A percentile compares a stretch with the other conserved stretches of the same genome.
Evolutionary conservation across 148 eudicot genomes (phyloP).

Genomic region (Chenopodium quinoa): DNA sequence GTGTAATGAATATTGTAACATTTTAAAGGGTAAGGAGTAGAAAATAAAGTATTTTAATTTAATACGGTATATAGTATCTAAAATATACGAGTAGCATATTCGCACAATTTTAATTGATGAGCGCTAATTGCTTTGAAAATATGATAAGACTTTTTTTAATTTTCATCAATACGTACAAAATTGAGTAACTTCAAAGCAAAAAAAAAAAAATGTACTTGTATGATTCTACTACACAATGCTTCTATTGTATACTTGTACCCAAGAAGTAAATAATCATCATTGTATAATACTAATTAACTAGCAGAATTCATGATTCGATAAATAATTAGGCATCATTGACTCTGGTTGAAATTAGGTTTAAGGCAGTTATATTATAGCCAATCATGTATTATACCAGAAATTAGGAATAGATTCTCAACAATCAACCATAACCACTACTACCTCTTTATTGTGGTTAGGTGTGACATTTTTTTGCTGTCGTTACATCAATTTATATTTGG

Average conservation of each 20-base stretch:
- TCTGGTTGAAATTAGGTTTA: constrained; percentile 21
- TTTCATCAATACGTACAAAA: background rate
- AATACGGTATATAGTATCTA: no score
- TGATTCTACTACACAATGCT: background rate
- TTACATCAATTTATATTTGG: constrained; percentile 1
- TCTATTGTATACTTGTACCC: background rate
- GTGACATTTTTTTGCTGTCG: constrained; percentile 7
- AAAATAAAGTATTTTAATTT: no score
- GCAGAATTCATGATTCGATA: background rate
- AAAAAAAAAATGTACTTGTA: background rate
- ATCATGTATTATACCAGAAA: background rate
- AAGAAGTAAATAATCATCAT: background rate
- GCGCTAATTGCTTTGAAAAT: no score
- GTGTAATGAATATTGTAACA: no score
- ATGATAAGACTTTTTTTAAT: no score
- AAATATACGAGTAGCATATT: no score
- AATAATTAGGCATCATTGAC: background rate
- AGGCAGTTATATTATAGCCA: constrained; percentile 8
- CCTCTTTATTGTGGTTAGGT: constrained; percentile 24
- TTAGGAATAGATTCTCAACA: background rate
- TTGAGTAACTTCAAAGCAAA: constrained; percentile 19
- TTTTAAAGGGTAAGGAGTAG: no score
- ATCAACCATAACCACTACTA: background rate
- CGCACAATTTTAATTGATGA: no score
- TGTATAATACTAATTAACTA: background rate